Conservation (phyloP, 495 filamentous ascomycete species). For the Bacidia gigantensis region DNA sequence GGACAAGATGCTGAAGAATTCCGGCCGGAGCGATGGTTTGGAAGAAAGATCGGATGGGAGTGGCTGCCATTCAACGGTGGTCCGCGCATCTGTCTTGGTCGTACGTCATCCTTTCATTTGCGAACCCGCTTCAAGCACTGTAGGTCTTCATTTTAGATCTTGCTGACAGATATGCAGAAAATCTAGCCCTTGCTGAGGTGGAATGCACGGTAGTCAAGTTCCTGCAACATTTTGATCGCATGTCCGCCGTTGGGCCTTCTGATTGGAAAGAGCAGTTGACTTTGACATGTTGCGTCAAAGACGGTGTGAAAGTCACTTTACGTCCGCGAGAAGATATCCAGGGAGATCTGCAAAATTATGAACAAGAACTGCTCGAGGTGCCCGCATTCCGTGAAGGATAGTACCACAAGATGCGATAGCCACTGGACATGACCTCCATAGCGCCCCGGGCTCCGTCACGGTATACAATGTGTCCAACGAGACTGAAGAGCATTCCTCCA, state of each 20-base stretch:
- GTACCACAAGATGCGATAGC: too few relatives aligned
- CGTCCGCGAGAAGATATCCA: not conserved
- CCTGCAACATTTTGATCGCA: slow-evolving; percentile 51
- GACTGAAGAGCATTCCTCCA: too few relatives aligned
- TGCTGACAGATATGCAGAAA: slow-evolving; percentile 12
- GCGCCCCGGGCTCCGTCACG: too few relatives aligned
- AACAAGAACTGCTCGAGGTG: too few relatives aligned
- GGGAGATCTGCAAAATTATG: not conserved
- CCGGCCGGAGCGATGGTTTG: slow-evolving; percentile 45
- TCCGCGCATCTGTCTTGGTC: slow-evolving; percentile 74
- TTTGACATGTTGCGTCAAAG: slow-evolving; percentile 5
- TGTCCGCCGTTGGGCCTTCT: slow-evolving; percentile 21
- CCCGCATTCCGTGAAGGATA: too few relatives aligned
- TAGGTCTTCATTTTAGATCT: slow-evolving; percentile 24
- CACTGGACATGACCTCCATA: too few relatives aligned
- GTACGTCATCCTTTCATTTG: slow-evolving; percentile 9
- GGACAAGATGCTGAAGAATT: slow-evolving; percentile 40
- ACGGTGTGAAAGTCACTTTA: not conserved
- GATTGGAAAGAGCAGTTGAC: slow-evolving; percentile 14
- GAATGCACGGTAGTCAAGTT: slow-evolving; percentile 58
- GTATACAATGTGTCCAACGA: too few relatives aligned
- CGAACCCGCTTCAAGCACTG: not conserved
- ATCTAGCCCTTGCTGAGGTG: slow-evolving; percentile 72
- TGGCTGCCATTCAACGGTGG: slow-evolving; percentile 73
- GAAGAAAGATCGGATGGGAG: slow-evolving; percentile 35